Evolutionary conservation across 371 early-diverging fungal species (phyloP).

Genomic region (Haplosporangium sp.): DNA sequence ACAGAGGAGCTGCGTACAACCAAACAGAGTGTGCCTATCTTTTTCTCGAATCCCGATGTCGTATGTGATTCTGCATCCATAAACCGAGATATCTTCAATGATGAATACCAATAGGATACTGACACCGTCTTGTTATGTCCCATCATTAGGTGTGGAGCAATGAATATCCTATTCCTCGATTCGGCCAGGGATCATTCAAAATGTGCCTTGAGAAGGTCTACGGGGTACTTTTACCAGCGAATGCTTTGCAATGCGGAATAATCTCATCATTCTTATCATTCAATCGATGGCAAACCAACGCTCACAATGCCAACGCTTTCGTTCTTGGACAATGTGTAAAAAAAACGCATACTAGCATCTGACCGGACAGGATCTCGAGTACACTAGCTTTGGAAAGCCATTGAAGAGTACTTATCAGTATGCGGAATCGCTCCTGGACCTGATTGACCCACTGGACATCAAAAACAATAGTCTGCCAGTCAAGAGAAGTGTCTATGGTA

Average conservation of each 20-base stretch:
- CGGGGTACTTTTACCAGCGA: slow-evolving; percentile 37
- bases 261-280: too few species aligned
- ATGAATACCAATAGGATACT: background rate
- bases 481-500: slow-evolving; percentile 54
- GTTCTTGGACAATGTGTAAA: too few species aligned
- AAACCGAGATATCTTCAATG: background rate
- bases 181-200: slow-evolving; percentile 87
- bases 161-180: slow-evolving; percentile 80
- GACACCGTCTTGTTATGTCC: background rate
- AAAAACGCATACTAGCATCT: slow-evolving; percentile 55
- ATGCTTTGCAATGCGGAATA: background rate
- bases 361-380: slow-evolving; percentile 63
- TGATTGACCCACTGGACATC: slow-evolving; percentile 29
- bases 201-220: slow-evolving; percentile 74
- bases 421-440: slow-evolving; percentile 67
- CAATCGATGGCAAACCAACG: too few species aligned
- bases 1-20: slow-evolving; percentile 56
- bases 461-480: slow-evolving; percentile 6
- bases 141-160: slow-evolving; percentile 80
- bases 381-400: slow-evolving; percentile 87
- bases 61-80: slow-evolving; percentile 28
- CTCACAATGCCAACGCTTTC: background rate
- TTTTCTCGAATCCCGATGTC: slow-evolving; percentile 84
- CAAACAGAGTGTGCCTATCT: slow-evolving; percentile 73
- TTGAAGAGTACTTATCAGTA: slow-evolving; percentile 77